Percentiles rank a stretch among this genome's conserved stretches.
These are phyloP conservation scores for Aureobasidium sp. DNA, from an alignment of 2,329 filamentous ascomycete species.

Conservation along the genomic window DNA sequence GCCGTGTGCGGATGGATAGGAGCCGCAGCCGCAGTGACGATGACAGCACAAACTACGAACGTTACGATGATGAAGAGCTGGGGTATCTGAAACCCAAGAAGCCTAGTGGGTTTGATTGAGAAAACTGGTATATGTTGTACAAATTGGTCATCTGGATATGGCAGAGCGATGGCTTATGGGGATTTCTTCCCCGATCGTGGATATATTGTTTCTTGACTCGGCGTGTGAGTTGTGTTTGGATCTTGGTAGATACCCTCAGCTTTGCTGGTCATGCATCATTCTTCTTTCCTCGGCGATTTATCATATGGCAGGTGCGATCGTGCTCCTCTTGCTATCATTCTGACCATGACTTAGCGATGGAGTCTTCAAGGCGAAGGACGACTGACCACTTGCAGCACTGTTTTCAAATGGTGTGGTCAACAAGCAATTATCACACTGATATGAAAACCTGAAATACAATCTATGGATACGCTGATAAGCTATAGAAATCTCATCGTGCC, in stretches of 20 bases:
- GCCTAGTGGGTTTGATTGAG: conserved; percentile 4
- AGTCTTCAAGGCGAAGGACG: neutral
- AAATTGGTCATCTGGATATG: neutral
- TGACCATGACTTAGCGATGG: neutral
- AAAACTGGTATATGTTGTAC: neutral
- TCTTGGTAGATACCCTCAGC: neutral
- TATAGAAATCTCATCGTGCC: neutral
- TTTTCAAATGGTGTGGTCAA: neutral
- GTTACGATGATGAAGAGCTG: conserved; percentile 12
- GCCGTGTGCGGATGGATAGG: conserved; percentile 8
- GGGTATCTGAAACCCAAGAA: conserved; percentile 7
- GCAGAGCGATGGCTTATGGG: neutral
- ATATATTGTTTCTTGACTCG: neutral
- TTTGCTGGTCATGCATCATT: neutral
- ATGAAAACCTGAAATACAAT: neutral
- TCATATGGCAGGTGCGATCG: neutral
- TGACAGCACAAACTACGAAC: conserved; percentile 5
- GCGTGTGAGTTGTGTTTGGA: neutral
- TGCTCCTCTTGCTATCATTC: neutral
- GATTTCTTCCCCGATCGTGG: neutral
- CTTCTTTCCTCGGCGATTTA: neutral
- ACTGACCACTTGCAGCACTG: neutral
- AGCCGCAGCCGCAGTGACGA: neutral
- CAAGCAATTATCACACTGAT: neutral
- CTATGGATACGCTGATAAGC: neutral